Conservation (phyloP, 768 basidiomycete genomes). For the Roridomyces roridus region DNA sequence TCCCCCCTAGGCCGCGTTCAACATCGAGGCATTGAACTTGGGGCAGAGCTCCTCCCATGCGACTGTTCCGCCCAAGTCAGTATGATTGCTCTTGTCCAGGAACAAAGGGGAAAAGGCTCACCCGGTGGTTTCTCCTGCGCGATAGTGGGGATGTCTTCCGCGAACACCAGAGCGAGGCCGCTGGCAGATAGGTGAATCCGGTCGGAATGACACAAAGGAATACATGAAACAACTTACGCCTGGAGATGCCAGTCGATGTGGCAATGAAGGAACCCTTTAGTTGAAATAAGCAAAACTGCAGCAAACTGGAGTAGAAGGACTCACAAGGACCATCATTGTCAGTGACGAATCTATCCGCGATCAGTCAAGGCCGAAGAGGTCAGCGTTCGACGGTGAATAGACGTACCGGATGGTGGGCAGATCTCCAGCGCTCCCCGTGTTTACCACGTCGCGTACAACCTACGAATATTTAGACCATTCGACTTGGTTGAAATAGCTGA, state of each 20-base stretch:
- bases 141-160: constrained; percentile 16
- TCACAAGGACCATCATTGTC: constrained; percentile 40
- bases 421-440: constrained; percentile 32
- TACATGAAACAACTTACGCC: constrained; percentile 28
- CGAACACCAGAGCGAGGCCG: constrained; percentile 27
- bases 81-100: no score
- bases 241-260: constrained; percentile 47
- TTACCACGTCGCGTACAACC: constrained; percentile 57
- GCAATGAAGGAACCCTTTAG: constrained; percentile 35
- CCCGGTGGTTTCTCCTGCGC: constrained; percentile 8
- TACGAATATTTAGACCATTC: background rate
- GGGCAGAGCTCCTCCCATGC: no score
- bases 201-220: constrained; percentile 24
- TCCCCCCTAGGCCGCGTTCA: no score
- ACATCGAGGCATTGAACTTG: no score
- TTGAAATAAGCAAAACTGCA: background rate
- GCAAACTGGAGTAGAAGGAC: constrained; percentile 40
- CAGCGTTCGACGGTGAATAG: background rate
- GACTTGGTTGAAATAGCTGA: background rate
- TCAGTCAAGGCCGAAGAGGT: no score
- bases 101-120: no score
- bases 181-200: constrained; percentile 21
- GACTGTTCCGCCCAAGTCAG: no score
- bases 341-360: constrained; percentile 34
- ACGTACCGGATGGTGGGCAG: constrained; percentile 44